Evolutionary conservation across 176 grass and related monocot species (phyloP), one percentile per base, ranked within the genome.

Genomic region (Triticum dicoccoides): DNA sequence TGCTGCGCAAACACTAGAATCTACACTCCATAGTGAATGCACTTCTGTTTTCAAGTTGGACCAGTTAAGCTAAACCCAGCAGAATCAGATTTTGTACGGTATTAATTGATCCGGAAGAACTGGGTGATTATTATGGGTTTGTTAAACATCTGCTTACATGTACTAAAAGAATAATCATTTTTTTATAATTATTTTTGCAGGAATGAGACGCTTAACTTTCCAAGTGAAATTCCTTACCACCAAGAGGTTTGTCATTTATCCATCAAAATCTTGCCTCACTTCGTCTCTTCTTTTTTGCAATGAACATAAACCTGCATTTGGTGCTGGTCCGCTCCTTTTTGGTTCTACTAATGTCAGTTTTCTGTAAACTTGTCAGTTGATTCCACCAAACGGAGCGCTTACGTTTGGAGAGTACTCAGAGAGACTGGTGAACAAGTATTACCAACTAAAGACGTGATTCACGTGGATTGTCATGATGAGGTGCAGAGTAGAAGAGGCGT

Each of bases 361-460:
- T 39, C 51, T 90, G 14, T 23, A 5, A 65, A 83, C 29, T 41
- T 51, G 76, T 23, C 88, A 98, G 93, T 89, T 95, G 39, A 92
- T 98, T 51, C 88, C 84, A 83, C 93, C 90, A 52, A 89, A 92
- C 42, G 89, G 73, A 75, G 85, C 82, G 52, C 90, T 95, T 79
- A 98, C 93, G 32, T 98, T 98, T 72, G 93, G 96, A 25, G 93
- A 98, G 74, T 98, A 92, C 82, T 93, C 96, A 6, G 90, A 98
- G 82, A 88, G 67, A 78, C 86, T 98, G 21, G 73, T 90, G 27
- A 85, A 73, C 80, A 95, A 98, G 65, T 98, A 94, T 78, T 95
- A 98, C 84, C 74, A 88, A 33, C 74, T 65, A 81, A 82, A 66
- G 45, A 69, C 15, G 8, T 95, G 83, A 95, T 18, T 17, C 51